phyloP scores from a whole-genome alignment of 106 monocot species.

The Platanthera guangdongensis region DNA sequence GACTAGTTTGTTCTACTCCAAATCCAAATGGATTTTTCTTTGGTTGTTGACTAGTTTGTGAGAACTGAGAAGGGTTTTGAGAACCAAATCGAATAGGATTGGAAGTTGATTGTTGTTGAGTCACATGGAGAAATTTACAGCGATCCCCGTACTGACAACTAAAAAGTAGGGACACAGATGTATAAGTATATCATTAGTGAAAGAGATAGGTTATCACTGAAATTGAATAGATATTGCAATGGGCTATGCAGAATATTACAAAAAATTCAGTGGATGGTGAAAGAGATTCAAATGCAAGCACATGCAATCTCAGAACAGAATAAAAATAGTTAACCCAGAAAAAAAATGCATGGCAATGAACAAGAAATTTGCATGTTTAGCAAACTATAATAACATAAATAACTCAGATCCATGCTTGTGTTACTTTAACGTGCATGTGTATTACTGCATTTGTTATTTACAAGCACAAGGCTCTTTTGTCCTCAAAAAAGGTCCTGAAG shows the following conservation, averaged over 20 bases:
- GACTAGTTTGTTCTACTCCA: conserved; percentile 15
- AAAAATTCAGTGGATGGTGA: neutral
- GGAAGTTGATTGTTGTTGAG: conserved; percentile 41
- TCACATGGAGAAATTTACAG: conserved; percentile 71
- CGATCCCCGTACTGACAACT: conserved; percentile 93
- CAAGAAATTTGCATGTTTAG: neutral
- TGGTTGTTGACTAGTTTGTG: conserved; percentile 15
- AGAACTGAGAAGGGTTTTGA: neutral
- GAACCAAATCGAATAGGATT: conserved; percentile 37
- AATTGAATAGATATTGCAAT: neutral
- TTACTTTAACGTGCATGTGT: neutral
- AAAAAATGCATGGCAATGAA: neutral
- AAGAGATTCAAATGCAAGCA: neutral
- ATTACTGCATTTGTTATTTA: neutral
- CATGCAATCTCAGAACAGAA: neutral
- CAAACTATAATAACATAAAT: neutral
- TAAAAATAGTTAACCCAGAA: neutral
- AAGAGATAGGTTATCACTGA: neutral
- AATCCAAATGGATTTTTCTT: conserved; percentile 36
- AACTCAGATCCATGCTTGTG: neutral
- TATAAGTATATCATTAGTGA: neutral
- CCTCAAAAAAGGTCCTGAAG: neutral
- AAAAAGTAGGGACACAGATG: conserved; percentile 11
- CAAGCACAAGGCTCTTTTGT: neutral
- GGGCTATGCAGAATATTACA: neutral